Evolutionary conservation across 139 green algal genomes (phyloP).

Genomic region (Micractinium conductrix): DNA sequence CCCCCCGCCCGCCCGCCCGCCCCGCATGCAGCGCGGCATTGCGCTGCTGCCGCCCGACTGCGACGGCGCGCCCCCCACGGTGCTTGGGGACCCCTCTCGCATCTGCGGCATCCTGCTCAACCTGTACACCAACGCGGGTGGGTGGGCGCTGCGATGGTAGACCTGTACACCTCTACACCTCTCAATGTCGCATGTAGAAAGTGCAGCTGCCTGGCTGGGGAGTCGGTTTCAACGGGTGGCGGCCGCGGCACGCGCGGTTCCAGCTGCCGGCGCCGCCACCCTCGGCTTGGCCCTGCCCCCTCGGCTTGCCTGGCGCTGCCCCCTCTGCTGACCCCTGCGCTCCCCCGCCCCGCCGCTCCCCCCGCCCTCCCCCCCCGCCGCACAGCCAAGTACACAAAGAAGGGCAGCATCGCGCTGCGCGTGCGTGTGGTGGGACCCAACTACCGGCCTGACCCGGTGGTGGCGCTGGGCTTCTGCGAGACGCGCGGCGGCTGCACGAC

Average conservation of each 20-base stretch:
- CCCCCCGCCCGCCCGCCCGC: not conserved
- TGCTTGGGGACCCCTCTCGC: conserved; percentile 66
- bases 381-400: conserved; percentile 84
- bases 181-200: too few species aligned
- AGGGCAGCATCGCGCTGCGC: conserved; percentile 71
- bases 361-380: not conserved
- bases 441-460: conserved; percentile 22
- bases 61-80: conserved; percentile 14
- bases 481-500: not conserved
- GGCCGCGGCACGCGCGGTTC: too few species aligned
- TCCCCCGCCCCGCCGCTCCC: not conserved
- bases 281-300: not conserved
- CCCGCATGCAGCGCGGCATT: conserved; percentile 32
- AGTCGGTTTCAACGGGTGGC: too few species aligned
- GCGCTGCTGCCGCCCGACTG: conserved; percentile 50
- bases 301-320: too few species aligned
- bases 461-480: conserved; percentile 15
- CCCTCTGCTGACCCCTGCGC: not conserved
- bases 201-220: too few species aligned
- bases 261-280: not conserved
- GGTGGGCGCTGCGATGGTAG: not conserved
- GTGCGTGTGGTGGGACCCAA: conserved; percentile 43
- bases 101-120: conserved; percentile 88
- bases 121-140: conserved; percentile 82
- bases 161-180: too few species aligned